Evolutionary conservation across 2,329 filamentous ascomycete genomes (phyloP).

Genomic region (Apiospora koreana): DNA sequence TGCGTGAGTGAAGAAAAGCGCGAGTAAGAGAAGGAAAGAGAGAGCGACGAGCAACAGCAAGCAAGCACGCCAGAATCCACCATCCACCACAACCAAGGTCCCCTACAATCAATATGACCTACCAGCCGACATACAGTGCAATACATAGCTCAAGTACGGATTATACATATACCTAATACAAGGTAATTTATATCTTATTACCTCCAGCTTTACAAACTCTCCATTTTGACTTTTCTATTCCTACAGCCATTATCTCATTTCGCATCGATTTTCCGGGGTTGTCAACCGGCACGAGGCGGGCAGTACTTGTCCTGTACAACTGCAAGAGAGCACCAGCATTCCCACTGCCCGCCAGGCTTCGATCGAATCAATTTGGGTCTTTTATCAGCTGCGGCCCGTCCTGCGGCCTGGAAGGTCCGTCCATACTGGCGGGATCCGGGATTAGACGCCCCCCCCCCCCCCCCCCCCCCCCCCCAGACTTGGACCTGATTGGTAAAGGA

Average conservation of each 20-base stretch:
- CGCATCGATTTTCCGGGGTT: neutral
- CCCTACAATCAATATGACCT: too few species aligned
- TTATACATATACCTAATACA: too few species aligned
- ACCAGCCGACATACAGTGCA: too few species aligned
- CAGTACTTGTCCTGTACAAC: neutral
- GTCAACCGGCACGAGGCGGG: neutral
- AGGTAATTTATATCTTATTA: too few species aligned
- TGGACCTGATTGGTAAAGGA: conserved; percentile 30
- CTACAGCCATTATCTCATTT: neutral
- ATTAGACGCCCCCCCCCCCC: conserved; percentile 27
- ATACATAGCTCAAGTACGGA: too few species aligned
- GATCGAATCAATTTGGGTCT: conserved; percentile 30
- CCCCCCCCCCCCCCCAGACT: too few species aligned
- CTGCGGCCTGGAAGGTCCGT: conserved; percentile 28
- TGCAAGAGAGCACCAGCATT: neutral
- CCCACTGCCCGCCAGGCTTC: neutral
- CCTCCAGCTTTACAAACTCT: neutral
- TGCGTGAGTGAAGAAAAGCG: neutral
- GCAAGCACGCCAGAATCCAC: neutral
- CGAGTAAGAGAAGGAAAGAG: neutral
- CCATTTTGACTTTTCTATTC: neutral
- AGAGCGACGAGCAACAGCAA: neutral
- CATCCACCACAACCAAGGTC: neutral
- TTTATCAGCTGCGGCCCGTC: conserved; percentile 33
- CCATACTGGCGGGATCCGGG: conserved; percentile 33